Evolutionary conservation across 768 basidiomycete genomes (phyloP), one percentile per base, ranked within the genome.

Genomic region (Russula vinacea): DNA sequence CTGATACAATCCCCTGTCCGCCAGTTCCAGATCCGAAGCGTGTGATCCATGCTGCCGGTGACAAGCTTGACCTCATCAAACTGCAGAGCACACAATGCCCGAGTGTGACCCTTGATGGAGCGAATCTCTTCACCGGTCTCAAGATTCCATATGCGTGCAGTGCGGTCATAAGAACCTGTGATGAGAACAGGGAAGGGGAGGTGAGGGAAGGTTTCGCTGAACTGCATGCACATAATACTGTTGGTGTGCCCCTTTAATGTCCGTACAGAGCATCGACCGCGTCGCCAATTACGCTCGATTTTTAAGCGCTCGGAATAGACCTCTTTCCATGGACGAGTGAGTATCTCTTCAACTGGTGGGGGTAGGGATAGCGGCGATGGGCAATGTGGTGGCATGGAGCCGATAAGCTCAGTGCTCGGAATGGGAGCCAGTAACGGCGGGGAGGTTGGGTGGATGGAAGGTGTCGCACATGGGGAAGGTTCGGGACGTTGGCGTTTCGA

Each of bases 291-390:
- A 54, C 94, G 85, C 76, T 98, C 97, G 50, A 99, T 85, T 22
- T 88, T 87, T 74, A 98, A 85, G n/a, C 97, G 88, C 74, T 99
- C 97, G 72, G 90, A 92, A 75, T 98, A 99, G 22, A 99, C 96
- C 68, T 91, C 88, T 74, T 99, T 99, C 97, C 97, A 99, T 0
- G 96, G 97, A 50, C 94, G 85, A 17, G 92, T 95, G 64, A 83
- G 70, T 17, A 79, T 77, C 29, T 75, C 55, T 1, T 62, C 50
- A 16, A 63, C 39, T 7, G 67, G 59, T 24, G 7, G 62, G 45
- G 55, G 67, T 37, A 56, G 57, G 37, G 51, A 45, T 64, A 66
- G 40, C 22, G 62, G 70, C 14, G 53, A 56, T 22, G 53, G 54
- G 47, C 52, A 66, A 45, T 29, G 49, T n/a, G 54, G 60, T 33